phyloP scores from a whole-genome alignment of 2,329 filamentous ascomycete genomes.

The Fusarium sacchari region DNA sequence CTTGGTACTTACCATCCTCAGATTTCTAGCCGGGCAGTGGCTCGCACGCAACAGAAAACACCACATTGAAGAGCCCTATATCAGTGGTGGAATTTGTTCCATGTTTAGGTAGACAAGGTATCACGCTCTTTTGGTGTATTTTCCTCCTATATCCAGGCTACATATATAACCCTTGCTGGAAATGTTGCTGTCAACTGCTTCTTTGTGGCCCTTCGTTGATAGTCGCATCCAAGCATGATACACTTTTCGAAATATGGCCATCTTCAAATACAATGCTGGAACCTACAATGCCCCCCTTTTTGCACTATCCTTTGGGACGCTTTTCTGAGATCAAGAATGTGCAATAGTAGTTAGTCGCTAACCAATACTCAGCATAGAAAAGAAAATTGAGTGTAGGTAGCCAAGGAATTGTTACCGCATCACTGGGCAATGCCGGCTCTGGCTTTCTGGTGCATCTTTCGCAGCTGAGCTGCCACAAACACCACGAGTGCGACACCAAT shows the following conservation, averaged over 20 bases:
- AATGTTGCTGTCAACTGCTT: neutral
- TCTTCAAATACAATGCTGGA: neutral
- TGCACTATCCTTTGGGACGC: neutral
- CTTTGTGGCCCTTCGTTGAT: neutral
- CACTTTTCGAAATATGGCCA: neutral
- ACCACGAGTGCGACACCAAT: slow-evolving; percentile 73
- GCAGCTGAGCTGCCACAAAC: slow-evolving; percentile 66
- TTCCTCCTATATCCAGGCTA: neutral
- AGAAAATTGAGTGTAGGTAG: too few relatives aligned
- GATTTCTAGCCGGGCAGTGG: neutral
- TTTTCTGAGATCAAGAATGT: neutral
- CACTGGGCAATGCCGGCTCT: slow-evolving; percentile 39
- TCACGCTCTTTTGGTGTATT: neutral
- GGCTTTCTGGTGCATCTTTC: slow-evolving; percentile 46
- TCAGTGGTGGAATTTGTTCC: neutral
- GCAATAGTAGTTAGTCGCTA: neutral
- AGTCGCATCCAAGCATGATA: neutral
- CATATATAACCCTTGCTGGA: neutral
- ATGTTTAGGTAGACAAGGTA: neutral
- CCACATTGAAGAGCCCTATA: neutral
- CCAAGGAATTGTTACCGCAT: neutral
- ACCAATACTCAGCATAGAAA: neutral
- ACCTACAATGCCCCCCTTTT: neutral
- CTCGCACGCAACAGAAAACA: neutral
- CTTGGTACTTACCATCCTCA: neutral